Evolutionary conservation across 2,329 filamentous ascomycete species (phyloP).

Genomic region (Endoconidiophora laricicola): DNA sequence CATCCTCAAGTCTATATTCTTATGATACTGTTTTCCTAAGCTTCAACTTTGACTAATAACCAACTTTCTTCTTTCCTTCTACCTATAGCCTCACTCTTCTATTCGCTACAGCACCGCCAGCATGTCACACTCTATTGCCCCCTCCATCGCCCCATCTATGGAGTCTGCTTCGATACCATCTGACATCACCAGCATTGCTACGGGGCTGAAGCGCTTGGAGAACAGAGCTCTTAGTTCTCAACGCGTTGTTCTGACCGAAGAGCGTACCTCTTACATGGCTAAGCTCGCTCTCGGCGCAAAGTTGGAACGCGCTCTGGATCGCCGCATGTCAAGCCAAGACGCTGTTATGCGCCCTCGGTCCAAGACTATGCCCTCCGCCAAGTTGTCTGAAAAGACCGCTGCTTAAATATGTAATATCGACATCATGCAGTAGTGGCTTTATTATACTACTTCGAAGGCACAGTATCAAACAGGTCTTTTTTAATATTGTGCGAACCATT

Average conservation of each 20-base stretch:
- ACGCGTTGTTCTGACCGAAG: conserved; percentile 58
- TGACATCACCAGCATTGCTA: conserved; percentile 53
- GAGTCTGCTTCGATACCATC: conserved; percentile 28
- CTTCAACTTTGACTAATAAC: conserved; percentile 2
- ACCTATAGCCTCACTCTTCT: conserved; percentile 32
- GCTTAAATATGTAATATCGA: background rate
- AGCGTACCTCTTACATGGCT: conserved; percentile 67
- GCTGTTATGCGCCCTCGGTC: conserved; percentile 56
- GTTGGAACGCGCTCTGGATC: conserved; percentile 69
- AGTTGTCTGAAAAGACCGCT: conserved; percentile 13
- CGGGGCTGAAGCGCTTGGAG: conserved; percentile 71
- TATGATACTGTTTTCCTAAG: conserved; percentile 9
- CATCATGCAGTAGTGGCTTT: background rate
- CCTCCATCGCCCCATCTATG: conserved; percentile 35
- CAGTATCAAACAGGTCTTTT: no score
- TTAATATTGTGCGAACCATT: no score
- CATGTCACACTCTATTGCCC: conserved; percentile 42
- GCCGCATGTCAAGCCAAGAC: conserved; percentile 78
- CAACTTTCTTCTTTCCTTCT: background rate
- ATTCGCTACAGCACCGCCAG: conserved; percentile 44
- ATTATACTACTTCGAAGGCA: background rate
- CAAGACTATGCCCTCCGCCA: conserved; percentile 22
- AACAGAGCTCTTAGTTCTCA: conserved; percentile 74
- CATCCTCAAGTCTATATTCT: conserved; percentile 8
- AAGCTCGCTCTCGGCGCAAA: conserved; percentile 83